Evolutionary conservation across 1,139 yeast species (phyloP), one percentile per base, ranked within the genome.

Genomic region (Yamadazyma buinensis): DNA sequence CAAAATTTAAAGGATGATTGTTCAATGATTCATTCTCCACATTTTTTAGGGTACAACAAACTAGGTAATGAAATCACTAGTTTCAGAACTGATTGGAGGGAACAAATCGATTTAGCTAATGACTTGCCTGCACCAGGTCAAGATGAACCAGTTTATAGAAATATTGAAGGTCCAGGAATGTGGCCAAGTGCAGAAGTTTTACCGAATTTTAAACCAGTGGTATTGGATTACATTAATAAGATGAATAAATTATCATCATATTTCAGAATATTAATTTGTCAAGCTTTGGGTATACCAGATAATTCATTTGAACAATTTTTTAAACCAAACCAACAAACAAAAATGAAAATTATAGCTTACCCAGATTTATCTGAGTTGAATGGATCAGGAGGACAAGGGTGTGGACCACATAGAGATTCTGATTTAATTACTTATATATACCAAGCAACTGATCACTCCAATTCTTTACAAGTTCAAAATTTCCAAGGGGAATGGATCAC

Each of bases 371-470:
- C 42, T 0, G 63, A 65, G 29, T 54, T 71, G 26, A 6, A 5
- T 2, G 23, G 23, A 10, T 44, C 61, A n/a, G 63, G 72, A 7
- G 59, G 60, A 18, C 86, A 80, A 51, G 85, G 87, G 2, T 80
- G 75, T 23, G 87, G 88, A 1, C 83, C 84, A 2, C 87, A 81
- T 49, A 70, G 84, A 44, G 87, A 80, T 47, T 74, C 80, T n/a
- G 84, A 79, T 40, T 64, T 80, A 44, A 49, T 80, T 29, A 79
- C 85, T 0, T 75, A 69, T 47, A 78, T 80, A 12, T 74, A 65
- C 45, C 86, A 80, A 49, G 85, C 73, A 2, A 66, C 77, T 0
- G 59, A 64, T 29, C 73, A 72, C 37, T 34, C 46, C 7, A 46
- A 58, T 34, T 78, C 84, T 1, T 61, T 81, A 15, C 83, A 81